Evolutionary conservation across 345 rosid species (phyloP), one percentile per base, ranked within the genome.

Genomic region (Brassica nigra): DNA sequence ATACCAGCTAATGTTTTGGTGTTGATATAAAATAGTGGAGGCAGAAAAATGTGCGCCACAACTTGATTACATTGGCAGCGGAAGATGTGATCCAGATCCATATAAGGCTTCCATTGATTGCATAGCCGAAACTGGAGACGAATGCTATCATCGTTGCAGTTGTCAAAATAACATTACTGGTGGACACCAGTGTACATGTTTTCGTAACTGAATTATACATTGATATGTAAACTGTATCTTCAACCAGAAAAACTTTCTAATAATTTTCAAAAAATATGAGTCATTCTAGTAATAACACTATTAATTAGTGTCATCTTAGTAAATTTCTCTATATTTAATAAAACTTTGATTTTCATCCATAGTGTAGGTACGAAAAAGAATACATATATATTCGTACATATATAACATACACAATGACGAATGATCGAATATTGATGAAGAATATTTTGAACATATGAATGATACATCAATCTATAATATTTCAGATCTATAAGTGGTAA

Each of bases 121-220:
- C 57, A 8, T n/a, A 52, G 2, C 20, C 8, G 57, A 52, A n/a
- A n/a, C 15, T n/a, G 0, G 5, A 4, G 57, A 52, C 57, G 5
- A 5, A n/a, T 52, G 57, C 57, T 52, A 52, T 52, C 57, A 18
- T 52, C 57, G 57, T 52, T 52, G 57, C 57, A 52, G 16, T 52
- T 52, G 57, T 42, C 12, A 11, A 42, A 42, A 42, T 42, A 42
- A 42, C 49, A 11, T 10, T 10, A 42, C 37, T 6, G 37, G 49
- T 52, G 57, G 57, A 52, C 57, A 52, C 57, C 57, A 52, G 57
- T 52, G 57, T 52, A n/a, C 57, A 52, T 52, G 57, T 52, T 52
- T n/a, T 52, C 57, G 15, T 52, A 52, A 5, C n/a, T 52, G 57
- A 52, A 52, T 52, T 52, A 52, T 52, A n/a, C 57, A 52, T 52